phyloP scores from a whole-genome alignment of 139 green algal species.

The Zygnema circumcarinatum region DNA sequence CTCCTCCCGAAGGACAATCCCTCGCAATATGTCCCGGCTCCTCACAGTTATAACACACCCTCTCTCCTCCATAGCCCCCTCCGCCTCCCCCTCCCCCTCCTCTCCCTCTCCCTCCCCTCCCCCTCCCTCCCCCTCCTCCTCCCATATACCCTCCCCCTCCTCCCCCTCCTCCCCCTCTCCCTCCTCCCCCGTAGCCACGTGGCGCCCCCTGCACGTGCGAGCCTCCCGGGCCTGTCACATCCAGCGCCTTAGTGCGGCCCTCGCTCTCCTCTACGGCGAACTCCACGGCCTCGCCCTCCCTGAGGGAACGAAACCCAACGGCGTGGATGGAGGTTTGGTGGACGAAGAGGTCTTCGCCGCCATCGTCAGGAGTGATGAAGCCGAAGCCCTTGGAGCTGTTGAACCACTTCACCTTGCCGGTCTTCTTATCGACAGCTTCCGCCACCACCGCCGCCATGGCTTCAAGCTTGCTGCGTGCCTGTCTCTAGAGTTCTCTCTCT shows the following conservation, averaged over 20 bases:
- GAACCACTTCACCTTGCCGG: slow-evolving; percentile 87
- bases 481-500: no score
- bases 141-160: slow-evolving; percentile 22
- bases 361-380: slow-evolving; percentile 88
- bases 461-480: no score
- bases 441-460: no score
- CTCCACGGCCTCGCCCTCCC: slow-evolving; percentile 90
- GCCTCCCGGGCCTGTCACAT: slow-evolving; percentile 86
- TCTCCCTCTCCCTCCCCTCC: background rate
- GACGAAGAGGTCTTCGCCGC: slow-evolving; percentile 91
- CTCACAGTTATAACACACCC: slow-evolving; percentile 57
- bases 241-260: slow-evolving; percentile 87
- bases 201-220: slow-evolving; percentile 60
- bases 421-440: slow-evolving; percentile 18
- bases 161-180: slow-evolving; percentile 11
- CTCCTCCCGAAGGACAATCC: slow-evolving; percentile 43
- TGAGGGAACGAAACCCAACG: slow-evolving; percentile 89
- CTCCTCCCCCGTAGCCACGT: slow-evolving; percentile 1
- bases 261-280: slow-evolving; percentile 87
- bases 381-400: slow-evolving; percentile 91
- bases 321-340: slow-evolving; percentile 94
- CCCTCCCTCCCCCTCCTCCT: slow-evolving; percentile 30
- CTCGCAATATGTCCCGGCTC: slow-evolving; percentile 56
- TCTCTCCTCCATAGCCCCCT: background rate
- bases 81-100: slow-evolving; percentile 26